Evolutionary conservation across 139 green algal species (phyloP).

Genomic region (Haematococcus lacustris): DNA sequence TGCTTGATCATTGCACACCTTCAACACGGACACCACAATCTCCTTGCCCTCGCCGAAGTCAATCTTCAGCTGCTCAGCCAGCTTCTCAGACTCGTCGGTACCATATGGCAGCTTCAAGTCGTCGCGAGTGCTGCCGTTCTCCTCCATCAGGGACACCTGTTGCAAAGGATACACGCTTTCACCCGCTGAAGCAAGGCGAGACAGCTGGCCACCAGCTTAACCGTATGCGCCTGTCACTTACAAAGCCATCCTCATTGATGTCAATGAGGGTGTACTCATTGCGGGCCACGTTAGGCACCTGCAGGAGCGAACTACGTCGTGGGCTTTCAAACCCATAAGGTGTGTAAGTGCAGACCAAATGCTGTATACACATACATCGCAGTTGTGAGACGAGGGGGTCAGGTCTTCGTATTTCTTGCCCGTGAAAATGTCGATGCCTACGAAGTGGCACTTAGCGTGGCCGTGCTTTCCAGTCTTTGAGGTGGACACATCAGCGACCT

Average conservation of each 20-base stretch:
- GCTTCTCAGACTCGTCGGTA: constrained; percentile 83
- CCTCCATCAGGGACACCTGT: constrained; percentile 86
- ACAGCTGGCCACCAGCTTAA: too few species aligned
- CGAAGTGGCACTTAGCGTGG: constrained; percentile 99
- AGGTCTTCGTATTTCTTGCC: constrained; percentile 98
- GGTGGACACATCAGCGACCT: constrained; percentile 98
- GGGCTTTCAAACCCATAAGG: too few species aligned
- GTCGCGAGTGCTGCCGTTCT: constrained; percentile 87
- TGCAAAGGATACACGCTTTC: too few species aligned
- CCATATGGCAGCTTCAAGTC: constrained; percentile 90
- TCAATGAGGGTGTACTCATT: constrained; percentile 93
- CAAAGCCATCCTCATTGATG: constrained; percentile 94
- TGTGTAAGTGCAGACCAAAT: too few species aligned
- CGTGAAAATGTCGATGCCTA: constrained; percentile 96
- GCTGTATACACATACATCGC: too few species aligned
- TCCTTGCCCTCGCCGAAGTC: constrained; percentile 87
- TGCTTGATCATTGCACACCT: too few species aligned
- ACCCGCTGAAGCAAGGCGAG: too few species aligned
- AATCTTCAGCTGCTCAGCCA: constrained; percentile 73
- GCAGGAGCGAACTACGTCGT: too few species aligned
- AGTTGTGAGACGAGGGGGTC: constrained; percentile 95
- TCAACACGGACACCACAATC: constrained; percentile 87
- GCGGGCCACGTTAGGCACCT: constrained; percentile 85
- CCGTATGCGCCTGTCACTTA: too few species aligned
- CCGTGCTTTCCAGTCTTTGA: constrained; percentile 99